Base-by-base conservation (phyloP, 148 eudicot species). In the Oxyria digyna region DNA sequence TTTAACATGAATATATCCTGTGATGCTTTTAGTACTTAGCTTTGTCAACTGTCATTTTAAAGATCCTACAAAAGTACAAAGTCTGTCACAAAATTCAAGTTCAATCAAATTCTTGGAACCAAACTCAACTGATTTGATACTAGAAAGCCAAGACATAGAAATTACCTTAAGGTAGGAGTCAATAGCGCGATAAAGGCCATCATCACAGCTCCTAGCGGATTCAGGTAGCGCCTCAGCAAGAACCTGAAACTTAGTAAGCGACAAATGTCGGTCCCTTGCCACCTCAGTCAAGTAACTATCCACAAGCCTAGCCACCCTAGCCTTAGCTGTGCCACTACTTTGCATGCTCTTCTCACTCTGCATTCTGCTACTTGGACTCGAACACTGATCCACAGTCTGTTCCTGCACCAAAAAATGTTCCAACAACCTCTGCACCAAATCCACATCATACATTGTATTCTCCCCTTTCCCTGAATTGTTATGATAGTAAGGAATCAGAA, bases 131-230 rank as follows among this genome's bases (percentile, higher is more conserved):
- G 54, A 2, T 17, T 6, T 2, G 48, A n/a, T 2, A 43, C 48
- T 6, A 10, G 32, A 40, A 54, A 68, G 31, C 40, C 0, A 1
- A 43, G 17, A 64, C 26, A 4, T 9, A 64, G 27, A 46, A 41
- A 1, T 26, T 91, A 95, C 99, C 99, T 95, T 95, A 68, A 95
- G 96, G 55, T 91, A 95, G 24, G 96, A 95, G 81, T 95, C 99
- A 23, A 91, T 84, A 6, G 99, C 97, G 66, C 99, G 81, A 73
- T 95, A 95, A 9, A 95, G 81, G 10, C 99, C 99, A 78, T 95
- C 99, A 52, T 95, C 96, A 69, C 96, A 88, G 37, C 87, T 91
- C 76, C 99, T 88, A 43, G 96, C 93, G 18, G 91, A 95, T 68
- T 91, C 96, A 0, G 99, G 99, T 79, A 95, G 82, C 17, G 99